phyloP scores from a whole-genome alignment of 345 rosid species.

The Gossypium thurberi region DNA sequence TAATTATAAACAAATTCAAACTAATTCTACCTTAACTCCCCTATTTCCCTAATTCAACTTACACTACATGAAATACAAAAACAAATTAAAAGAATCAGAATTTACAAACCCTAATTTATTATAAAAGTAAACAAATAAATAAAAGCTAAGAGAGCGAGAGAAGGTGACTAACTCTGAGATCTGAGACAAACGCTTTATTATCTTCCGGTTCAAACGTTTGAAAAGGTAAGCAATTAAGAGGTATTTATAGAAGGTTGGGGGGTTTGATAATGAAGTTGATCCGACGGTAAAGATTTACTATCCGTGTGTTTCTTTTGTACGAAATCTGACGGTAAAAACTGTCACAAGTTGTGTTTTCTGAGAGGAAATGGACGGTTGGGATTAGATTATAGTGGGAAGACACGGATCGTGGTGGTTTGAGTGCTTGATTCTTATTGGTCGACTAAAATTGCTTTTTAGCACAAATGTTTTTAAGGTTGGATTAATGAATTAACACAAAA shows the following conservation, averaged over 20 bases:
- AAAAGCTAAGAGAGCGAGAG: not conserved
- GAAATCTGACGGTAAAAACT: constrained; percentile 37
- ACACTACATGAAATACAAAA: not conserved
- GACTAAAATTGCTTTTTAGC: no score
- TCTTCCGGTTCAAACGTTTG: not conserved
- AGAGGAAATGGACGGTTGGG: constrained; percentile 25
- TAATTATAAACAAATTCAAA: not conserved
- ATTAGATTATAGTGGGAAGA: constrained; percentile 14
- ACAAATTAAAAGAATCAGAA: not conserved
- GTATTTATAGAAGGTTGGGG: constrained; percentile 12
- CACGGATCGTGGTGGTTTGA: constrained; percentile 36
- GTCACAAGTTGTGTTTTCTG: constrained; percentile 52
- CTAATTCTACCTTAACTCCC: no score
- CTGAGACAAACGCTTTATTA: not conserved
- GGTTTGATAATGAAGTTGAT: constrained; percentile 5
- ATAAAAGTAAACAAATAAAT: not conserved
- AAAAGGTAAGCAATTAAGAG: fast-evolving
- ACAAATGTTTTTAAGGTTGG: no score
- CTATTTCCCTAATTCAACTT: not conserved
- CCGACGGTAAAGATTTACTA: constrained; percentile 32
- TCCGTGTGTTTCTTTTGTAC: constrained; percentile 46
- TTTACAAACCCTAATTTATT: not conserved
- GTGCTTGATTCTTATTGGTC: not conserved
- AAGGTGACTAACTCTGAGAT: not conserved
- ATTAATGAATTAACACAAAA: no score